phyloP scores from a whole-genome alignment of 2,329 filamentous ascomycete genomes.

The Apiospora saccharicola region DNA sequence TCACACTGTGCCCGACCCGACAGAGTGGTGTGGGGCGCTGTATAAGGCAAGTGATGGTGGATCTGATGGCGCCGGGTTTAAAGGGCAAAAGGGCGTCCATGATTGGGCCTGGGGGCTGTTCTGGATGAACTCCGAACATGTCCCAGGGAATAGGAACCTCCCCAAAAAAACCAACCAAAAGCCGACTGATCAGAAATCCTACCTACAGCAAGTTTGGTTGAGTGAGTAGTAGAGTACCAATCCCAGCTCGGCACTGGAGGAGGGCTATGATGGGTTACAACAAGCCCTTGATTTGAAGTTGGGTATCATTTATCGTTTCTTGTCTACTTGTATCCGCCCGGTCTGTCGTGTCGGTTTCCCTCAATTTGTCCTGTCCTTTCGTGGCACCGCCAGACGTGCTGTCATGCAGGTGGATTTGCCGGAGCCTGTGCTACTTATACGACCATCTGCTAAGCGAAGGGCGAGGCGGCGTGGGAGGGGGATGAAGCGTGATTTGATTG shows the following conservation, averaged over 20 bases:
- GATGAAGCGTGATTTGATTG: slow-evolving; percentile 12
- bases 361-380: neutral
- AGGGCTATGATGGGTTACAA: neutral
- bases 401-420: slow-evolving; percentile 8
- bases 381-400: neutral
- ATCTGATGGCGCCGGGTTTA: neutral
- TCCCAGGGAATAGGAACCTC: slow-evolving; percentile 2
- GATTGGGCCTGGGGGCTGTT: neutral
- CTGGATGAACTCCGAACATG: neutral
- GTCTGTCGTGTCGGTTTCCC: neutral
- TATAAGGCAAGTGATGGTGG: slow-evolving; percentile 12
- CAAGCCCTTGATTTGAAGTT: neutral
- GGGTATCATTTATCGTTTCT: neutral
- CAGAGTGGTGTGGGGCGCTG: slow-evolving; percentile 2
- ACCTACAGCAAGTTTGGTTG: slow-evolving; percentile 2
- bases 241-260: neutral
- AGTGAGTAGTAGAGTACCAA: neutral
- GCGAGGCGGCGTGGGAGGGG: neutral
- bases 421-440: slow-evolving; percentile 11
- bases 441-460: neutral
- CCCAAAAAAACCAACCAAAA: slow-evolving; percentile 1
- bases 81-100: neutral
- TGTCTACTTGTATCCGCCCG: neutral
- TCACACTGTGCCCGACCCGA: slow-evolving; percentile 9
- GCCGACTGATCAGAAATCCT: slow-evolving; percentile 18